Evolutionary conservation across 305 asterid genomes (phyloP), one percentile per base, ranked within the genome.

Genomic region (Fraxinus angustifolia): DNA sequence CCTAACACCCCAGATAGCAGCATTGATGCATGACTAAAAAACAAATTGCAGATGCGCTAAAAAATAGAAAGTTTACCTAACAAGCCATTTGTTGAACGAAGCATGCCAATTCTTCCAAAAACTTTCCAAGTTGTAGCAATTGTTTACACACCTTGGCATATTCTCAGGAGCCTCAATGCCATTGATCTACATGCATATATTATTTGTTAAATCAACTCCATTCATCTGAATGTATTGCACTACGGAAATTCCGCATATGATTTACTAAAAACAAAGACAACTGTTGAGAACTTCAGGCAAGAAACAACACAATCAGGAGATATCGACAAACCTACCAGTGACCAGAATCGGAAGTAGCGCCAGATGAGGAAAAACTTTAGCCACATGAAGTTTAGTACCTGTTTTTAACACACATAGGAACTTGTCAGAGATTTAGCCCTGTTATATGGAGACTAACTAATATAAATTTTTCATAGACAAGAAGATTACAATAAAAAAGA

Each of bases 71-170:
- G 14, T 17, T 81, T 87, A 92, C 99, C 98, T 93, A 82, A 96
- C 99, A 76, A 96, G 99, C 99, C 99, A 96, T 86, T 90, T 94
- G 94, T 96, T 96, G 88, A 90, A 96, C 21, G 99, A 96, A 81
- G 98, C 98, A 89, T 96, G 99, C 99, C 98, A 96, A 79, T 91
- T 96, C 90, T 92, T 96, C 99, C 98, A 96, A 86, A 96, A 96
- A 75, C 92, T 93, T 84, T 93, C 98, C 88, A 96, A 88, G 88
- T 87, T 94, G 91, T 96, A 87, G 89, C 98, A 96, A 83, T 96
- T 96, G 90, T 96, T 96, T 83, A 96, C 79, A 83, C 98, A 96
- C 86, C 85, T 91, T 62, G 99, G 99, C 98, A 96, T 96, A 88
- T 96, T 94, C 87, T 96, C 97, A 71, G 97, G 98, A 82, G 91